Evolutionary conservation across 1,284 basidiomycete species (phyloP), one percentile per base, ranked within the genome.

Genomic region (Melanopsichium pennsylvanicum): DNA sequence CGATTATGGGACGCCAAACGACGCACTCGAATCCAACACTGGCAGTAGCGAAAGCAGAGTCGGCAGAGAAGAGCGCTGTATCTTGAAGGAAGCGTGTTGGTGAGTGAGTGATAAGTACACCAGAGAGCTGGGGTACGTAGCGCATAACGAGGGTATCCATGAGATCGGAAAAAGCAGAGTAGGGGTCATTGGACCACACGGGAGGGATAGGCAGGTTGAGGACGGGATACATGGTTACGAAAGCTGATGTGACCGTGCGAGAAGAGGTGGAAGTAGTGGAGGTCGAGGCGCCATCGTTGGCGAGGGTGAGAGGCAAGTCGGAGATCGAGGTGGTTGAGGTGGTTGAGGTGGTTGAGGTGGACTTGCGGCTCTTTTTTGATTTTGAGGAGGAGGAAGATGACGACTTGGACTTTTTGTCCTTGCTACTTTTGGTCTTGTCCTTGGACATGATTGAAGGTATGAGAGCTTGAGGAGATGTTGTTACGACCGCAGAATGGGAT

Each of bases 1-100:
- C 92, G 27, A 96, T 85, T 52, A 85, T 85, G 1, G 95, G 95
- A 49, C 89, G 88, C 94, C 95, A 98, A 1, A 96, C 86, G 6
- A 90, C 88, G 18, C 91, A 90, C 63, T 91, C 88, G 78, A 97
- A 96, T 35, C 84, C 84, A 26, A 94, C 86, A 23, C 86, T 84
- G 69, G 88, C 90, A 16, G 91, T 86, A 2, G 90, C 86, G 80
- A 90, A 97, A 1, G 95, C 94, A 76, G 90, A 93, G 72, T 96
- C 94, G 21, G 86, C 87, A 71, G 88, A 87, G 72, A 97, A 87
- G 36, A 84, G 83, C 7, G 91, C 91, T 19, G 86, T 87, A 35
- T 85, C 84, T 54, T 87, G 85, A 33, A 88, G 76, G 80, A 97
- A 93, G 21, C 81, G 82, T 39, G 92, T 84, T 67, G 91, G 88